Evolutionary conservation across 2,329 filamentous ascomycete genomes (phyloP), one percentile per base, ranked within the genome.

Genomic region (Ophiocordyceps camponoti-rufipedis): DNA sequence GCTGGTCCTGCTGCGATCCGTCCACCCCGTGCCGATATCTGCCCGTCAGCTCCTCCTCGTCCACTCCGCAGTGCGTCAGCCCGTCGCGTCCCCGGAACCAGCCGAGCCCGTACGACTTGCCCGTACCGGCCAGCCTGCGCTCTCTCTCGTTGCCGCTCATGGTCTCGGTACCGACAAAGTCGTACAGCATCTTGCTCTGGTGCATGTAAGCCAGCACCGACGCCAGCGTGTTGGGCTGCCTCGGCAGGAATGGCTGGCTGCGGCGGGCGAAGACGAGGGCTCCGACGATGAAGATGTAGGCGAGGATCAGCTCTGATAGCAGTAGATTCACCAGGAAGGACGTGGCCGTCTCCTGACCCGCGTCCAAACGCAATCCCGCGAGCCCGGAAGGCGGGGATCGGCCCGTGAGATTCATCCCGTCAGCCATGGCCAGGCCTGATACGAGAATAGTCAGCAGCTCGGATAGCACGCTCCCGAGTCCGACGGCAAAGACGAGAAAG

Each of bases 211-310:
- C 82, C 45, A 89, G 67, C 45, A 87, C 75, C 41, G 75, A 79
- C 2, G 82, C 78, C 52, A 89, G 87, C 18, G 82, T 86, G 53
- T 80, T 85, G 4, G 83, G 82, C 64, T 87, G 81, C 5, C 84
- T 74, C 1, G 84, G 84, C 46, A 88, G 65, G 59, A 88, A 87
- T 2, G 82, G 74, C 46, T 78, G 74, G 0, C 78, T 70, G 13
- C 83, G 74, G 1, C 74, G 71, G 16, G 67, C 47, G 54, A 82
- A 81, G 16, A 82, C 78, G 1, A 78, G 54, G 1, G 62, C 58
- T 1, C 80, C 74, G 19, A 82, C 72, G 23, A 69, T 53, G 46
- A 70, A 67, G 58, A 87, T 75, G 58, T 81, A 80, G 7, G 74
- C 31, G n/a, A 86, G 67, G 51, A 86, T 83, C 44, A 72, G 63